These are phyloP conservation scores for Geranium rotundifolium DNA, from an alignment of 345 rosid genomes.

Conservation along the genomic window DNA sequence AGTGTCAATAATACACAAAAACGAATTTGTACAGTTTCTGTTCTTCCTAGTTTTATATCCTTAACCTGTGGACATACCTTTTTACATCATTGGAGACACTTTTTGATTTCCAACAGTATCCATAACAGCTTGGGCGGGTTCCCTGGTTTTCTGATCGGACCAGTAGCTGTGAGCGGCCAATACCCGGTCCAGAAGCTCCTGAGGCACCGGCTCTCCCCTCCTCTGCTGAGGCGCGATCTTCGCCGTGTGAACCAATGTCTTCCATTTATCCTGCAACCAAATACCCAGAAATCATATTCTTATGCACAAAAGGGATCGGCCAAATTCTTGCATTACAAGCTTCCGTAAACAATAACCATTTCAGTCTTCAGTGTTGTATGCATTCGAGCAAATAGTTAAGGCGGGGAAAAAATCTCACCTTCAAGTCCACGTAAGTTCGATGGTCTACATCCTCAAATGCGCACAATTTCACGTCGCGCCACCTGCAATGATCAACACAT, in stretches of 20 bases:
- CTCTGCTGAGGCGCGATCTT: slow-evolving; percentile 81
- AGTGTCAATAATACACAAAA: too few relatives aligned
- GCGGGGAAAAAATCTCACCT: slow-evolving; percentile 26
- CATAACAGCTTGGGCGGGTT: too few relatives aligned
- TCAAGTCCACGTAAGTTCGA: slow-evolving; percentile 76
- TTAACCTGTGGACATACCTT: too few relatives aligned
- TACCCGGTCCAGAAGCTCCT: slow-evolving; percentile 75
- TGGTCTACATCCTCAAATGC: slow-evolving; percentile 64
- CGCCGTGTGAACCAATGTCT: slow-evolving; percentile 93
- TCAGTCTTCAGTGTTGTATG: too few relatives aligned
- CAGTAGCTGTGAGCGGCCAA: slow-evolving; percentile 72
- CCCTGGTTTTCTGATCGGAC: slow-evolving; percentile 26
- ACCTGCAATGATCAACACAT: slow-evolving; percentile 30
- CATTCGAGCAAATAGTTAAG: too few relatives aligned
- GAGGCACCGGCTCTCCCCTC: slow-evolving; percentile 97
- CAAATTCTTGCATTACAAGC: too few relatives aligned
- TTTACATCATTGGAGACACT: too few relatives aligned
- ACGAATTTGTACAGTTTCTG: too few relatives aligned
- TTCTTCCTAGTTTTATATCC: too few relatives aligned
- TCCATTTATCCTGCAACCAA: slow-evolving; percentile 84
- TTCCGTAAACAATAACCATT: too few relatives aligned
- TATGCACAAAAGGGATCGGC: too few relatives aligned
- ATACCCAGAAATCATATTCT: not conserved
- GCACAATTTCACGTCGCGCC: slow-evolving; percentile 76
- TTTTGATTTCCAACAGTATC: too few relatives aligned